Conservation (phyloP, 805 yeast genomes). For the Suhomyces kilbournensis region DNA sequence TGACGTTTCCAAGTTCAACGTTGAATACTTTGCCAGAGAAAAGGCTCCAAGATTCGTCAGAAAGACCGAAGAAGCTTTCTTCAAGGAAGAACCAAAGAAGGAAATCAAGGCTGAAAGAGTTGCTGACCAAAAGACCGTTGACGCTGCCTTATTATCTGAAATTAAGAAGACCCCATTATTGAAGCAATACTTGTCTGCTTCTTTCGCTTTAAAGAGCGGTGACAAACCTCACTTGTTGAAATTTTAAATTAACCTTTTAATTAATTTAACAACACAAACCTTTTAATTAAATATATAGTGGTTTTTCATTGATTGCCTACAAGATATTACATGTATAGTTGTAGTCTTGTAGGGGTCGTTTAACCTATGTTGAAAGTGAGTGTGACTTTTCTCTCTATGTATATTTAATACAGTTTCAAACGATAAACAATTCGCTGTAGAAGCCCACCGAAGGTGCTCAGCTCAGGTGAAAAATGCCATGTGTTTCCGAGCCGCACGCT, state of each 20-base stretch:
- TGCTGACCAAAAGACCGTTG: slow-evolving; percentile 94
- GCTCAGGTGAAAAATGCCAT: neutral
- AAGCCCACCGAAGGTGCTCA: neutral
- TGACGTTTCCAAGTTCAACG: slow-evolving; percentile 87
- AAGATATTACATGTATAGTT: slow-evolving; percentile 4
- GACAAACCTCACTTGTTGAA: slow-evolving; percentile 98
- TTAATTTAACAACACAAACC: neutral
- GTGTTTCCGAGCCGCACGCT: slow-evolving; percentile 1
- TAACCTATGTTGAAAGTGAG: slow-evolving; percentile 4
- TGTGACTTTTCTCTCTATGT: slow-evolving; percentile 23
- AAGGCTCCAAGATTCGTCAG: slow-evolving; percentile 77
- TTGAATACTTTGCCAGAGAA: slow-evolving; percentile 95
- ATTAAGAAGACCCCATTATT: slow-evolving; percentile 96
- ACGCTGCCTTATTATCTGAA: slow-evolving; percentile 86
- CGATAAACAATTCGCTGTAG: neutral
- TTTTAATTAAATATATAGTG: slow-evolving; percentile 1
- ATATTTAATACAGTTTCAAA: slow-evolving; percentile 26
- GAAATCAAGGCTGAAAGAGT: slow-evolving; percentile 90
- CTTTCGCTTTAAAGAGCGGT: slow-evolving; percentile 96
- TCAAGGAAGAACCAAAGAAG: slow-evolving; percentile 71
- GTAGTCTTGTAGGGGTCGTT: neutral
- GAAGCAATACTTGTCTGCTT: slow-evolving; percentile 92
- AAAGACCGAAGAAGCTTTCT: slow-evolving; percentile 91
- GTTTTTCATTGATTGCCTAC: slow-evolving; percentile 1
- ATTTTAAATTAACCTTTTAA: slow-evolving; percentile 80